Percentiles rank a stretch among this genome's conserved stretches.
phyloP scores from a whole-genome alignment of 2,329 filamentous ascomycete genomes.

The Teratosphaeria viscida region DNA sequence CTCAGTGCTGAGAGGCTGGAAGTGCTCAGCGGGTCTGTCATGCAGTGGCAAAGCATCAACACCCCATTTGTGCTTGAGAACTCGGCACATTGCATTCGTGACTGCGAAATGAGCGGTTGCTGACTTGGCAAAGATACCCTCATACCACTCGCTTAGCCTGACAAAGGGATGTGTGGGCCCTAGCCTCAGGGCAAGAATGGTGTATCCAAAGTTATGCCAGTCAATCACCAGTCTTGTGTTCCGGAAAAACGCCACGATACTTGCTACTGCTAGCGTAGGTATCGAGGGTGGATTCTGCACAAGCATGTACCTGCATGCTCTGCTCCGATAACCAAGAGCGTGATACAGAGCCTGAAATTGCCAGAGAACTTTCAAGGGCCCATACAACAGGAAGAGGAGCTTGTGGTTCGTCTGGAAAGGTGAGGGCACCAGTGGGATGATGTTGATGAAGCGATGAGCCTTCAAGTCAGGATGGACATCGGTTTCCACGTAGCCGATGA shows the following conservation, averaged over 20 bases:
- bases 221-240: conserved; percentile 79
- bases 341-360: conserved; percentile 64
- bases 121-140: conserved; percentile 56
- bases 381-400: conserved; percentile 65
- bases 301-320: conserved; percentile 73
- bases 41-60: conserved; percentile 60
- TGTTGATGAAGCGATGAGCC: conserved; percentile 55
- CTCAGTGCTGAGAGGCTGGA: conserved; percentile 53
- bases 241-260: conserved; percentile 61
- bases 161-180: conserved; percentile 63
- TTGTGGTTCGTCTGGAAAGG: conserved; percentile 61
- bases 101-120: conserved; percentile 75
- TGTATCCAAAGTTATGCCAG: conserved; percentile 99
- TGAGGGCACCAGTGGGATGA: conserved; percentile 59
- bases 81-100: conserved; percentile 73
- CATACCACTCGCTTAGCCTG: conserved; percentile 64
- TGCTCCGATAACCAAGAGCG: conserved; percentile 62
- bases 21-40: conserved; percentile 75
- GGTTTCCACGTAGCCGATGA: conserved; percentile 86
- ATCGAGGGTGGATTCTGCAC: conserved; percentile 93
- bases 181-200: conserved; percentile 65
- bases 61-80: conserved; percentile 57
- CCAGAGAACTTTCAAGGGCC: conserved; percentile 75
- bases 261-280: conserved; percentile 70
- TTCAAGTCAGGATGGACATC: conserved; percentile 68